Evolutionary conservation across 2,329 filamentous ascomycete species (phyloP).

Genomic region (Gremmenia infestans): DNA sequence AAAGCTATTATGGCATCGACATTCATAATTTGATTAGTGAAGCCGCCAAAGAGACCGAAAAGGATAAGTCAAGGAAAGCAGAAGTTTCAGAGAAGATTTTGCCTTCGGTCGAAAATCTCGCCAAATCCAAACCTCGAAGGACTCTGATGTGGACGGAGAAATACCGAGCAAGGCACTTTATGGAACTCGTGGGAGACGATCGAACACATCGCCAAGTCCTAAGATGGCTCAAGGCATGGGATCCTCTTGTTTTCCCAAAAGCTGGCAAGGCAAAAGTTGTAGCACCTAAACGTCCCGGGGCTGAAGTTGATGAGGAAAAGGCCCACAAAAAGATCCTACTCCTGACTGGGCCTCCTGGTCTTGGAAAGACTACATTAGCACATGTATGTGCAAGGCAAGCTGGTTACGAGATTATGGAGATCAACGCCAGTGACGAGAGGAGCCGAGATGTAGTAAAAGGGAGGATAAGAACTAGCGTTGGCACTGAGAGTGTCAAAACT

Average conservation of each 20-base stretch:
- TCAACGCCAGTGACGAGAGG: constrained; percentile 95
- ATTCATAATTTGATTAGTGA: constrained; percentile 79
- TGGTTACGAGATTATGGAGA: constrained; percentile 93
- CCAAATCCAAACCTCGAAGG: constrained; percentile 25
- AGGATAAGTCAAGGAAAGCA: constrained; percentile 35
- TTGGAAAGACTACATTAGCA: constrained; percentile 93
- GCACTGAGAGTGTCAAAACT: constrained; percentile 86
- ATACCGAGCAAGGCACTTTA: constrained; percentile 86
- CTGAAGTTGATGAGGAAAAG: constrained; percentile 59
- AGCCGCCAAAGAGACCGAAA: constrained; percentile 47
- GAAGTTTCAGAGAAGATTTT: constrained; percentile 35
- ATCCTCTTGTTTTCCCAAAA: constrained; percentile 80
- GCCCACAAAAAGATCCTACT: constrained; percentile 83
- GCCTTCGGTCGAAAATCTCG: constrained; percentile 37
- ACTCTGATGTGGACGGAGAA: constrained; percentile 92
- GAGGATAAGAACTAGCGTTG: constrained; percentile 83
- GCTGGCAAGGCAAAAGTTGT: constrained; percentile 53
- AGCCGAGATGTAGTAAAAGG: constrained; percentile 86
- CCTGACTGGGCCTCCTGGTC: constrained; percentile 82
- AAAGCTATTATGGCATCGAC: constrained; percentile 86
- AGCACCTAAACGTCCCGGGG: constrained; percentile 37
- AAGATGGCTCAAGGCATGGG: constrained; percentile 92
- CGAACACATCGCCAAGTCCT: constrained; percentile 86
- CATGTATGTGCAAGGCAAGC: constrained; percentile 95
- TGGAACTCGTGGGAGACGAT: constrained; percentile 91